phyloP scores from a whole-genome alignment of 2,329 filamentous ascomycete species.

The Westerdykella aurantiaca region DNA sequence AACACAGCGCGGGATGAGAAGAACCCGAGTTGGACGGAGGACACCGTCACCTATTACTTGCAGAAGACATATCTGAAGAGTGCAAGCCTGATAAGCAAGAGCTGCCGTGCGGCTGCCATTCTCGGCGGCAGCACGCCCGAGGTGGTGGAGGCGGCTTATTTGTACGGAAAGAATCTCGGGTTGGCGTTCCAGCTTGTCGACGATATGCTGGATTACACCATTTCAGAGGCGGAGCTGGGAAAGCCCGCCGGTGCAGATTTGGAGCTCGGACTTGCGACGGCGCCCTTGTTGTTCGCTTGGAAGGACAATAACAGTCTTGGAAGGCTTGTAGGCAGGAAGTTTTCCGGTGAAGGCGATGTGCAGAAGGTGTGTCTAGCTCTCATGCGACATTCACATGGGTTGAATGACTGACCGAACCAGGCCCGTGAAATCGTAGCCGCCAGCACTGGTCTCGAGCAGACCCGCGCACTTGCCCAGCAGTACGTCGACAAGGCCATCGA shows the following conservation, averaged over 20 bases:
- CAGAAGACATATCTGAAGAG: conserved; percentile 99
- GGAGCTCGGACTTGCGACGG: conserved; percentile 87
- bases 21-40: conserved; percentile 78
- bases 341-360: conserved; percentile 76
- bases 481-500: conserved; percentile 83
- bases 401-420: conserved; percentile 46
- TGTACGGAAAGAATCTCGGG: conserved; percentile 88
- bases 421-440: conserved; percentile 77
- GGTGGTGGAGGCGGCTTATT: conserved; percentile 85
- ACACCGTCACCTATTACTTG: conserved; percentile 86
- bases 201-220: conserved; percentile 95
- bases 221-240: conserved; percentile 75
- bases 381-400: neutral
- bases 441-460: conserved; percentile 87
- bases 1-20: conserved; percentile 87
- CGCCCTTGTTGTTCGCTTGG: conserved; percentile 93
- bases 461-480: conserved; percentile 79
- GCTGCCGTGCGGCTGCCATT: conserved; percentile 81
- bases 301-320: conserved; percentile 80
- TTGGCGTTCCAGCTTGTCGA: conserved; percentile 96
- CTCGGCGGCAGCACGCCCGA: conserved; percentile 69
- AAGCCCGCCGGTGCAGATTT: conserved; percentile 94
- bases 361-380: conserved; percentile 57
- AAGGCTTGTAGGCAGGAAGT: conserved; percentile 85
- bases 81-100: conserved; percentile 92